Evolutionary conservation across 352 stramenopile species (phyloP), one percentile per base, ranked within the genome.

Genomic region (Pythium aquatile): DNA sequence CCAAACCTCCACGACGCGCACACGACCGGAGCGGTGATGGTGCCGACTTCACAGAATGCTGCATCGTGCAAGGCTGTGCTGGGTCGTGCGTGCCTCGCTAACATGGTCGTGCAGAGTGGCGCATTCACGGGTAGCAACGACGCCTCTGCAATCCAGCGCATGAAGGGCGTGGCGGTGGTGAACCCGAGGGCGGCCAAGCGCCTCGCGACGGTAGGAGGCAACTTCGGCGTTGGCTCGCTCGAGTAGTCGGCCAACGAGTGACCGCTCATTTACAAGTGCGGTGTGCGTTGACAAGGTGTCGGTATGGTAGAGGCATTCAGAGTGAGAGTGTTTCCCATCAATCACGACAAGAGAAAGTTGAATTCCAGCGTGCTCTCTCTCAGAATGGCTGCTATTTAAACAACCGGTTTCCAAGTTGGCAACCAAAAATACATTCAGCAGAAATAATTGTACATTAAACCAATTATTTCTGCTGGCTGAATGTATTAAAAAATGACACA

Each of bases 81-180:
- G 10, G 65, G 70, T 33, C 73, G 73, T 30, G 58, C 49, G 1
- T 80, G 73, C 26, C 61, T 51, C 1, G 44, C 64, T 5, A 76
- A 80, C 53, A 64, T 65, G 14, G 33, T 79, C n/a, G 63, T 59
- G 5, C 70, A 58, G 33, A 75, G 65, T 8, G 66, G 72, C 6
- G 29, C 40, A 11, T 33, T 61, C 11, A 30, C 29, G 11, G 54
- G 29, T 52, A 55, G 30, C 42, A 35, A 35, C 2, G 40, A 60
- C 24, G 47, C 33, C 2, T 35, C 39, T 0, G 60, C 55, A 2
- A 33, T 53, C 5, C 2, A 20, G 11, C 47, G 47, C 24, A 46
- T 66, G 29, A 61, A 35, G 29, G 51, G 39, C 60, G 55, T 66
- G 40, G 40, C 37, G 2, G 52, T 44, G n/a, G 61, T 66, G 30